These are phyloP conservation scores for Pythium rishiriense DNA, from an alignment of 352 stramenopile genomes.

Conservation along the genomic window DNA sequence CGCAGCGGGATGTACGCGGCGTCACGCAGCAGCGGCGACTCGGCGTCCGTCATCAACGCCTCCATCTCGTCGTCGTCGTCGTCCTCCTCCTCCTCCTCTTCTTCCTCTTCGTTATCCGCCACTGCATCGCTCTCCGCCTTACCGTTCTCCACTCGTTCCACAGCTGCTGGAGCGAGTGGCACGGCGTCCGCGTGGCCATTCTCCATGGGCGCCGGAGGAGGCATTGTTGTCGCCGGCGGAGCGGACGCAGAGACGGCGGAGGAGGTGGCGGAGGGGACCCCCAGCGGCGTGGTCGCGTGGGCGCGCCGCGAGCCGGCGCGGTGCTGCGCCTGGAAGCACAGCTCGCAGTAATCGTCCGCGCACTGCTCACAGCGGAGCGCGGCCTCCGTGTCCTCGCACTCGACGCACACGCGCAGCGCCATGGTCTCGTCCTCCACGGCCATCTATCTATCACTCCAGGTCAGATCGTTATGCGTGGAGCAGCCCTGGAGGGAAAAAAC, in stretches of 20 bases:
- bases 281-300: constrained; percentile 32
- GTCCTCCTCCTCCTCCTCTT: neutral
- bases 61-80: constrained; percentile 12
- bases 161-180: too few relatives aligned
- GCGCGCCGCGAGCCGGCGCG: constrained; percentile 75
- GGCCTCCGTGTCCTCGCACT: constrained; percentile 64
- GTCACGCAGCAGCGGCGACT: constrained; percentile 23
- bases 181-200: neutral
- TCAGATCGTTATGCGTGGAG: neutral
- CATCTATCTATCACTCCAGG: neutral
- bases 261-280: too few relatives aligned
- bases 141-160: neutral
- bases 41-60: neutral
- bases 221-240: too few relatives aligned
- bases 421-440: constrained; percentile 9
- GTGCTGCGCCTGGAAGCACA: constrained; percentile 82
- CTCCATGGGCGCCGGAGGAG: neutral
- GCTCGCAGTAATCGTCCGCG: constrained; percentile 82
- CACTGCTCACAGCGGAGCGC: constrained; percentile 85
- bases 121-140: neutral
- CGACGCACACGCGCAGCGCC: constrained; percentile 56
- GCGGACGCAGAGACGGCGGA: too few relatives aligned
- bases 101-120: neutral
- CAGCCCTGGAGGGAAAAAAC: too few relatives aligned
- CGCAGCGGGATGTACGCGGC: constrained; percentile 87